These are phyloP conservation scores for Paratinospora sagittata DNA, from an alignment of 164 flowering plant genomes.

Conservation along the genomic window DNA sequence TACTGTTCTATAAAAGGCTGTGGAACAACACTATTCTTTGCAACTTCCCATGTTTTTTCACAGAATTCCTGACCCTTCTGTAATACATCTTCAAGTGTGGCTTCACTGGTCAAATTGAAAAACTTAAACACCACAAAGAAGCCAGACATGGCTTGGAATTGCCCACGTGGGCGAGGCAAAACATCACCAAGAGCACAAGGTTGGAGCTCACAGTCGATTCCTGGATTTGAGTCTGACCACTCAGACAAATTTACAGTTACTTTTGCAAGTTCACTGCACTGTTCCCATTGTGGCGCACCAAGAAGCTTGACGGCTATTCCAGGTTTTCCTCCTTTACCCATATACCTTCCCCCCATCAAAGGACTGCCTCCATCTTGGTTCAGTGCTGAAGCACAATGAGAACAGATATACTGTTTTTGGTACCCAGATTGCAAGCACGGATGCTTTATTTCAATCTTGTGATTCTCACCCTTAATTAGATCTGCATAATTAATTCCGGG, in stretches of 20 bases:
- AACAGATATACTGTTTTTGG: conserved; percentile 58
- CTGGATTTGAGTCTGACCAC: conserved; percentile 64
- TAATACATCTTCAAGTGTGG: conserved; percentile 77
- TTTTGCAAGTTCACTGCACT: conserved; percentile 77
- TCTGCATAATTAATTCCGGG: conserved; percentile 28
- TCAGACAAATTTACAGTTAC: conserved; percentile 77
- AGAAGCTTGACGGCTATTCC: conserved; percentile 48
- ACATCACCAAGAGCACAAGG: conserved; percentile 75
- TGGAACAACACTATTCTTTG: conserved; percentile 74
- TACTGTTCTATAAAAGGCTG: conserved; percentile 97
- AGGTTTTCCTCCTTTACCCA: conserved; percentile 42
- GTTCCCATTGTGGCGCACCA: conserved; percentile 84
- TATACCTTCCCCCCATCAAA: conserved; percentile 27
- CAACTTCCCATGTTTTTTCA: conserved; percentile 71
- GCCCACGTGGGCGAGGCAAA: conserved; percentile 69
- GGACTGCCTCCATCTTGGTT: conserved; percentile 52
- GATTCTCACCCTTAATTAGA: conserved; percentile 37
- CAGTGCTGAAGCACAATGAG: conserved; percentile 46
- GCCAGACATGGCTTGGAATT: conserved; percentile 90
- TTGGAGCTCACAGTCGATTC: conserved; percentile 71
- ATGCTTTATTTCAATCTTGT: conserved; percentile 47
- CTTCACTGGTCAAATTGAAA: conserved; percentile 72
- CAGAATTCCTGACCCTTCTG: conserved; percentile 85
- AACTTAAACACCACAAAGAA: conserved; percentile 90
- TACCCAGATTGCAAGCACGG: conserved; percentile 90